phyloP scores from a whole-genome alignment of 352 stramenopile species.

The Lagenidium sp. region DNA sequence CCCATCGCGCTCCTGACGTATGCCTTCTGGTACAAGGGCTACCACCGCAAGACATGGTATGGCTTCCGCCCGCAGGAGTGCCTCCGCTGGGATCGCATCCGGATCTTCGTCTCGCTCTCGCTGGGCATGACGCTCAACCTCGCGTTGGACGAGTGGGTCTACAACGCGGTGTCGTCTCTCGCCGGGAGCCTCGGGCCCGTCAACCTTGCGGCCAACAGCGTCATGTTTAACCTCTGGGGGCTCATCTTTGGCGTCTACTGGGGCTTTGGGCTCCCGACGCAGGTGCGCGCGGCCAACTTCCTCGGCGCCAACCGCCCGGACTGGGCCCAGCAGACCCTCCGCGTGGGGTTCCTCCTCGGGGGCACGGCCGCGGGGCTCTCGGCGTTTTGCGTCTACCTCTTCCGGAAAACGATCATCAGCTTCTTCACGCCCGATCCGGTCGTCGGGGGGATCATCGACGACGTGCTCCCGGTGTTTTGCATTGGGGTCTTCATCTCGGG shows the following conservation, averaged over 20 bases:
- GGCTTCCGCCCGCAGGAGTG: slow-evolving; percentile 45
- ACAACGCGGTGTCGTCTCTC: slow-evolving; percentile 67
- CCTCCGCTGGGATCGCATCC: slow-evolving; percentile 54
- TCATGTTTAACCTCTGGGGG: slow-evolving; percentile 77
- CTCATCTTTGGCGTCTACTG: slow-evolving; percentile 81
- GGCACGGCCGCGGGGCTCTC: slow-evolving; percentile 41
- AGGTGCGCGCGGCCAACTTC: slow-evolving; percentile 72
- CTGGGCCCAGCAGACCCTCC: slow-evolving; percentile 42
- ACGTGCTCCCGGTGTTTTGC: slow-evolving; percentile 61
- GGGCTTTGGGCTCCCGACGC: slow-evolving; percentile 71
- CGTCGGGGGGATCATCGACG: slow-evolving; percentile 36
- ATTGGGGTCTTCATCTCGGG: slow-evolving; percentile 63
- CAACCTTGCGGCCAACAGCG: slow-evolving; percentile 69
- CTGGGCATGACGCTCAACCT: slow-evolving; percentile 74
- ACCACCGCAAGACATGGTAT: slow-evolving; percentile 76
- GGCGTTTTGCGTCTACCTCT: slow-evolving; percentile 36
- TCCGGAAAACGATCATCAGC: slow-evolving; percentile 30
- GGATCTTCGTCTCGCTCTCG: slow-evolving; percentile 52
- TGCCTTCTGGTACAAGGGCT: slow-evolving; percentile 70
- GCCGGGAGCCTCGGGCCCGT: slow-evolving; percentile 48
- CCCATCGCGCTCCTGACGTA: slow-evolving; percentile 55
- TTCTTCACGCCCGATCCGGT: slow-evolving; percentile 62
- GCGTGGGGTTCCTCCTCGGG: slow-evolving; percentile 58
- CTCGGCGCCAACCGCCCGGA: slow-evolving; percentile 54
- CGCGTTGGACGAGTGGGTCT: slow-evolving; percentile 72